Evolutionary conservation across 345 rosid species (phyloP).

Genomic region (Citrus mangshanensis): DNA sequence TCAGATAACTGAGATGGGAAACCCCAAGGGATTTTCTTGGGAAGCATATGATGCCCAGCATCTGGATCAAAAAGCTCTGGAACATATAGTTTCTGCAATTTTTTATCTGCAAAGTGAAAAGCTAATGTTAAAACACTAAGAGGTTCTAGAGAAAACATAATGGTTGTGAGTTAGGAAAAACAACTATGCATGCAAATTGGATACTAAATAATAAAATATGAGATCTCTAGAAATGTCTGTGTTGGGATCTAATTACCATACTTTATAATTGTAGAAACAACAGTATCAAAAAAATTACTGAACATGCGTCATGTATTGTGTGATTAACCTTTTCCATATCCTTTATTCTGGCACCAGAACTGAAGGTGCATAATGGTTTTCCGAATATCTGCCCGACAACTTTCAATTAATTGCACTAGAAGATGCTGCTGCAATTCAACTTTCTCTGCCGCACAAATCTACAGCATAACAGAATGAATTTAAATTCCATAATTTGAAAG

Average conservation of each 20-base stretch:
- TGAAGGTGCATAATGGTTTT: slow-evolving; percentile 79
- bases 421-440: slow-evolving; percentile 46
- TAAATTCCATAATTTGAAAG: slow-evolving; percentile 5
- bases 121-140: neutral
- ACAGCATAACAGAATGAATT: slow-evolving; percentile 17
- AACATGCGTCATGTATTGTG: slow-evolving; percentile 4
- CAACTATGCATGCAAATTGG: neutral
- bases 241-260: no score
- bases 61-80: slow-evolving; percentile 53
- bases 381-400: slow-evolving; percentile 70
- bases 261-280: neutral
- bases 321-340: slow-evolving; percentile 48
- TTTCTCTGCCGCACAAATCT: slow-evolving; percentile 83
- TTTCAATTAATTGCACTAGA: slow-evolving; percentile 46
- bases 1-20: slow-evolving; percentile 76
- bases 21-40: slow-evolving; percentile 59
- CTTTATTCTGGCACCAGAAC: slow-evolving; percentile 84
- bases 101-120: slow-evolving; percentile 37
- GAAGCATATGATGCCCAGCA: slow-evolving; percentile 55
- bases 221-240: no score
- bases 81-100: slow-evolving; percentile 18
- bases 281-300: neutral
- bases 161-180: neutral
- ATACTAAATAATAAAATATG: no score
- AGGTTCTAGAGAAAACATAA: neutral